Evolutionary conservation across 129 eudicot species (phyloP).

Genomic region (Artemisia tridentata): DNA sequence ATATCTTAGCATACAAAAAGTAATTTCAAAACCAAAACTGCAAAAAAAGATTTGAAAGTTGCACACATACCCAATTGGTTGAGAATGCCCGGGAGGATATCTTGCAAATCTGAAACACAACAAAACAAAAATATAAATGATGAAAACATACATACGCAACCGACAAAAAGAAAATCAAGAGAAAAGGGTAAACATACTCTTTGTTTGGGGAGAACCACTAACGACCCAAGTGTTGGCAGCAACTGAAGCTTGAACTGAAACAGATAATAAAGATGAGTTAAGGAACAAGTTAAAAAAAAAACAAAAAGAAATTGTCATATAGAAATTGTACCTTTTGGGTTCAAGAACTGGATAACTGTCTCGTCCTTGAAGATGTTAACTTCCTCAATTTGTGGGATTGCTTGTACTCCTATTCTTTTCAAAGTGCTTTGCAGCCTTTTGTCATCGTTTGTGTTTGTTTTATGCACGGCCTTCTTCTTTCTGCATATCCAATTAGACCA

Average conservation of each 20-base stretch:
- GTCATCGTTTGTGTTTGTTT: constrained; percentile 83
- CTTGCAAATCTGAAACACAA: constrained; percentile 58
- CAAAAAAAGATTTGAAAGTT: not conserved
- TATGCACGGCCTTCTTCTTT: constrained; percentile 98
- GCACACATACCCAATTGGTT: constrained; percentile 70
- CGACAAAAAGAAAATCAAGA: not conserved
- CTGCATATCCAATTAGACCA: constrained; percentile 28
- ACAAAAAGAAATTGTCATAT: not conserved
- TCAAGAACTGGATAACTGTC: constrained; percentile 71
- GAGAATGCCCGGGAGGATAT: constrained; percentile 63
- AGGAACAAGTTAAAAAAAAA: not conserved
- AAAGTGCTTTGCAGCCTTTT: constrained; percentile 80
- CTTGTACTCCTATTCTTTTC: constrained; percentile 79
- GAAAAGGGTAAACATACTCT: constrained; percentile 48
- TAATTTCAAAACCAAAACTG: no score
- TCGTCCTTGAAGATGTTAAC: constrained; percentile 86
- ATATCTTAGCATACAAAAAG: not conserved
- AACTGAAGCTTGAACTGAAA: constrained; percentile 91
- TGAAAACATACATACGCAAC: not conserved
- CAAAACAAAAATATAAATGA: not conserved
- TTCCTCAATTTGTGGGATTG: constrained; percentile 79
- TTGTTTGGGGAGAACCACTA: constrained; percentile 82
- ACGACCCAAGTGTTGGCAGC: constrained; percentile 96
- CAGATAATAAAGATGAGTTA: not conserved
- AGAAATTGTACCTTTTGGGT: constrained; percentile 64